A percentile compares a stretch with the other conserved stretches of the same genome.
Conservation (phyloP, 75 land plant genomes). For the Isoetes taiwanensis region DNA sequence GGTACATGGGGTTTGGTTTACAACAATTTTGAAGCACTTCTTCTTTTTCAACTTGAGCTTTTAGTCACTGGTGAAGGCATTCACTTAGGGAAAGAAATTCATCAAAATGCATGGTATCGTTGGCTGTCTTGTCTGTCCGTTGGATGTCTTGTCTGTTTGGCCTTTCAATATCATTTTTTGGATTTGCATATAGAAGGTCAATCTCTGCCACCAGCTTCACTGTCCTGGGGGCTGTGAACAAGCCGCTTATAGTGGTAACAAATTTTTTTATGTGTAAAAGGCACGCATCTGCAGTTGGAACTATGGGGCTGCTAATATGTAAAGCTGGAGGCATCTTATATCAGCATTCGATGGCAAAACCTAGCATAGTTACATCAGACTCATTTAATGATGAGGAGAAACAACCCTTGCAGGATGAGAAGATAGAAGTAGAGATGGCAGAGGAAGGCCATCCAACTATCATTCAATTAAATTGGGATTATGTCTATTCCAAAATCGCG, state of each 20-base stretch:
- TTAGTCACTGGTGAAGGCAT: slow-evolving; percentile 77
- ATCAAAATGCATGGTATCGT: too few species aligned
- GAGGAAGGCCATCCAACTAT: too few species aligned
- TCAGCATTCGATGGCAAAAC: slow-evolving; percentile 47
- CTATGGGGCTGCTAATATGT: slow-evolving; percentile 73
- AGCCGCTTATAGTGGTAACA: slow-evolving; percentile 74
- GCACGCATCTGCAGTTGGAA: slow-evolving; percentile 70
- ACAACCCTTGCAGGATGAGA: too few species aligned
- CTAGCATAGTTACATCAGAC: too few species aligned
- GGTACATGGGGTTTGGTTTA: slow-evolving; percentile 92
- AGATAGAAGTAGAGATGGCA: too few species aligned
- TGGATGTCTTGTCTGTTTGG: slow-evolving; percentile 79
- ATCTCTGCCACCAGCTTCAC: slow-evolving; percentile 95
- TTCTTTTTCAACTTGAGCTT: slow-evolving; percentile 73
- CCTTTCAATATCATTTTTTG: slow-evolving; percentile 83
- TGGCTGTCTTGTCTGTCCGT: slow-evolving; percentile 59
- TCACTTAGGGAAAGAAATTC: slow-evolving; percentile 50
- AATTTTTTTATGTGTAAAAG: slow-evolving; percentile 87
- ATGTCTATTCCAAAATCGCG: too few species aligned
- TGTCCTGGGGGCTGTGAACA: slow-evolving; percentile 89
- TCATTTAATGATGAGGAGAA: too few species aligned
- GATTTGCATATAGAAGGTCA: slow-evolving; percentile 72
- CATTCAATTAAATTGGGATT: too few species aligned
- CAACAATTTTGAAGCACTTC: slow-evolving; percentile 83
- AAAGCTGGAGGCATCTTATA: slow-evolving; percentile 78